These are phyloP conservation scores for Stropharia rugosoannulata DNA, from an alignment of 768 basidiomycete genomes.

Conservation along the genomic window DNA sequence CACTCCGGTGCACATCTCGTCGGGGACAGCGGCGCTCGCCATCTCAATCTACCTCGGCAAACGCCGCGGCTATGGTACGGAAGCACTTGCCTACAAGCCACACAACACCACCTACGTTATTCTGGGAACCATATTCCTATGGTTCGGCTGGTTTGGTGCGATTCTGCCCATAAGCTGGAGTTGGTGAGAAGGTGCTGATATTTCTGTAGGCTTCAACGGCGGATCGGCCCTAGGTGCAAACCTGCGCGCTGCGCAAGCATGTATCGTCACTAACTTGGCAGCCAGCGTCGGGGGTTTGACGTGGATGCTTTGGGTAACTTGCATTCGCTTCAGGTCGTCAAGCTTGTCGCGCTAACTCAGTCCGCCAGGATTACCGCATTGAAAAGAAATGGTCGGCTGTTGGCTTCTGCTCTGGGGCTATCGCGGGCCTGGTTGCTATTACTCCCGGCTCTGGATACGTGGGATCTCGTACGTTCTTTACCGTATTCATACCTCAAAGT, in stretches of 20 bases:
- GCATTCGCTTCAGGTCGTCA: neutral
- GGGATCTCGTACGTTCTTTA: conserved; percentile 56
- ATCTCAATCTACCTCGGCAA: conserved; percentile 92
- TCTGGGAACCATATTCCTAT: conserved; percentile 89
- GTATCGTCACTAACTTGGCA: conserved; percentile 91
- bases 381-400: conserved; percentile 94
- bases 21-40: conserved; percentile 91
- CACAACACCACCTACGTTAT: conserved; percentile 93
- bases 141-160: conserved; percentile 89
- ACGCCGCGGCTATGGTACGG: conserved; percentile 89
- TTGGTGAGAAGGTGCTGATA: neutral
- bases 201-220: conserved; percentile 70
- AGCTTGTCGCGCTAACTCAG: neutral
- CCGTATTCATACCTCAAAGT: neutral
- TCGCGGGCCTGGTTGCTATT: conserved; percentile 88
- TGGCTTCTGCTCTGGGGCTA: conserved; percentile 95
- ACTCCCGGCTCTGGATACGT: conserved; percentile 84
- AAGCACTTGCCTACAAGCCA: conserved; percentile 89
- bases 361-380: conserved; percentile 76
- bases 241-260: conserved; percentile 82
- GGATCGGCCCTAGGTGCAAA: conserved; percentile 92
- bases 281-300: conserved; percentile 84
- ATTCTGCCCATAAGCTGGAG: neutral
- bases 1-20: conserved; percentile 97
- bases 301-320: conserved; percentile 84